Evolutionary conservation across 345 rosid genomes (phyloP).

Genomic region (Hibiscus tridactylites): DNA sequence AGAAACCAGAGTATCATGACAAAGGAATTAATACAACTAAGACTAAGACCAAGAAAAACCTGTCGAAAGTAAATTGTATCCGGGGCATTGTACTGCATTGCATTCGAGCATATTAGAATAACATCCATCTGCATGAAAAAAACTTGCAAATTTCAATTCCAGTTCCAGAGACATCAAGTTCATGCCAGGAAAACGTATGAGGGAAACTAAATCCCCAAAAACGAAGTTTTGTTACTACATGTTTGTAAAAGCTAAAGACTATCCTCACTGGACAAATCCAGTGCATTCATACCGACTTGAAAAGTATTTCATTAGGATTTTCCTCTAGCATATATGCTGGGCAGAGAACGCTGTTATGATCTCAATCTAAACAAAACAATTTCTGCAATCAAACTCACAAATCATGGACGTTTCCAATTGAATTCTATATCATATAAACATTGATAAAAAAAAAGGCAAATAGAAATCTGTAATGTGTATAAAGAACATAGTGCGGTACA

Average conservation of each 20-base stretch:
- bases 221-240: not conserved
- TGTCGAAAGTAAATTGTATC: constrained; percentile 88
- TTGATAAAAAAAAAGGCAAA: not conserved
- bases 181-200: constrained; percentile 1
- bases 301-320: not conserved
- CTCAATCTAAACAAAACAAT: not conserved
- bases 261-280: not conserved
- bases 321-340: not conserved
- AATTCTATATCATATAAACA: not conserved
- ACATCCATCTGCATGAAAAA: constrained; percentile 63
- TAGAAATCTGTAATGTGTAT: constrained; percentile 31
- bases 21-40: not conserved
- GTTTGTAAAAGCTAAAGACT: not conserved
- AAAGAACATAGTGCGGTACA: too few relatives aligned
- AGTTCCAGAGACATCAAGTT: constrained; percentile 6
- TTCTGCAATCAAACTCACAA: not conserved
- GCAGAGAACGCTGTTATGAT: not conserved
- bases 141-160: constrained; percentile 11
- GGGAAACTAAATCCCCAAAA: not conserved
- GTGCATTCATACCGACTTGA: not conserved
- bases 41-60: constrained; percentile 34
- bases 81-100: constrained; percentile 90
- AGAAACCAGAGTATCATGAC: constrained; percentile 1
- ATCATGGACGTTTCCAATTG: not conserved
- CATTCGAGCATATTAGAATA: constrained; percentile 77